These are phyloP conservation scores for Solanum piurae DNA, from an alignment of 257 asterid genomes.

Conservation along the genomic window DNA sequence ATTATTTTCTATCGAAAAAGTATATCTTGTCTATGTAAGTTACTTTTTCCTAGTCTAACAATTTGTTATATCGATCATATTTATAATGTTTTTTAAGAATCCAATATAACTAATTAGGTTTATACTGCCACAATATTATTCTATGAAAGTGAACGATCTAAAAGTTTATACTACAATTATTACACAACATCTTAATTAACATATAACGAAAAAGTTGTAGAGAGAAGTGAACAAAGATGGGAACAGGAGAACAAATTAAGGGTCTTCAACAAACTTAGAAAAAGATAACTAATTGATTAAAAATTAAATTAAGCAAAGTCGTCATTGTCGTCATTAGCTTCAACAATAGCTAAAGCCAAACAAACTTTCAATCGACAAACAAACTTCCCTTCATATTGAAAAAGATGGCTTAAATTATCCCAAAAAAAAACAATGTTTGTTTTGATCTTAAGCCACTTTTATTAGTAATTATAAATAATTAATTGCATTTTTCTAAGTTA, in stretches of 20 bases:
- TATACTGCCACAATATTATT: background rate
- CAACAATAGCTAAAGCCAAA: background rate
- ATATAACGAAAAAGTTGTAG: background rate
- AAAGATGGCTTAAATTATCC: background rate
- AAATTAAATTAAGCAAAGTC: background rate
- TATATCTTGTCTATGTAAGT: background rate
- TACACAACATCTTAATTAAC: background rate
- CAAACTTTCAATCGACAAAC: background rate
- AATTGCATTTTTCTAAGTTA: background rate
- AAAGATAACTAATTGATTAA: background rate
- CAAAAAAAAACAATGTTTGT: background rate
- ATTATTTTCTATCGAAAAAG: background rate
- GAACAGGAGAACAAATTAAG: background rate
- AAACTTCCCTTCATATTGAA: background rate
- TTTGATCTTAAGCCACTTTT: background rate
- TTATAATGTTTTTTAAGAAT: background rate
- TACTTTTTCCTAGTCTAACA: background rate
- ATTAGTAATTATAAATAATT: background rate
- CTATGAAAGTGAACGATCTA: background rate
- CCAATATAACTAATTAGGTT: background rate
- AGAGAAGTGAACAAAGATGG: background rate
- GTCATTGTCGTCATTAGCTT: background rate
- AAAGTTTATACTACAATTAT: background rate
- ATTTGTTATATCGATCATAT: background rate
- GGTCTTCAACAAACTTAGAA: background rate